These are phyloP conservation scores for Echinochloa phyllopogon DNA, from an alignment of 176 grass and related monocot species.

Conservation along the genomic window DNA sequence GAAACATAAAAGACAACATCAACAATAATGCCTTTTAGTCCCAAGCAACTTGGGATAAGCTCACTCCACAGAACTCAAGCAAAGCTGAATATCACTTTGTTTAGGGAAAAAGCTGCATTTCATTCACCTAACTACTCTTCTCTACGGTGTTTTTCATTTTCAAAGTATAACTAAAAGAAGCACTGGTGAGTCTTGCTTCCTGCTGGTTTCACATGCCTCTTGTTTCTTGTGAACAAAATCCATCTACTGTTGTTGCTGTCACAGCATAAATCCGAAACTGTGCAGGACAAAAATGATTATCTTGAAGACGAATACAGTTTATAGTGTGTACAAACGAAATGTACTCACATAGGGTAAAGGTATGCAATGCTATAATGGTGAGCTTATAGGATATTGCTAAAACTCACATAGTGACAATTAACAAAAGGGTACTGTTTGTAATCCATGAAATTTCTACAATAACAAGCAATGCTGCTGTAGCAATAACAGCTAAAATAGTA, in stretches of 20 bases:
- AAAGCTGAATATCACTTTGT: no score
- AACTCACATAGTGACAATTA: background rate
- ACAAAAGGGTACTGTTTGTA: conserved; percentile 4
- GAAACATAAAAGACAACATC: background rate
- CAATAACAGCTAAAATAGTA: background rate
- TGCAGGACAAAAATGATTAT: background rate
- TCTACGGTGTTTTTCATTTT: background rate
- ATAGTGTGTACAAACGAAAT: background rate
- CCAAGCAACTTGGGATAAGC: background rate
- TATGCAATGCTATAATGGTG: background rate
- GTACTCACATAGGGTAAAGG: background rate
- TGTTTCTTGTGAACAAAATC: background rate
- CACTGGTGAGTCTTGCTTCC: background rate
- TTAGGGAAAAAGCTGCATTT: background rate
- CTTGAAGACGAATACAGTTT: background rate
- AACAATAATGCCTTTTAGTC: background rate
- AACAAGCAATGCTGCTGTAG: conserved; percentile 12
- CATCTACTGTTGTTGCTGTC: background rate
- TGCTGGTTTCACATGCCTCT: background rate
- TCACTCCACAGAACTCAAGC: background rate
- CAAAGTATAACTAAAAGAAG: background rate
- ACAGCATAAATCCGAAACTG: conserved; percentile 27
- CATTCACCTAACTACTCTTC: background rate
- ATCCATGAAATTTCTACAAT: conserved; percentile 9
- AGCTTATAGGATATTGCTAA: background rate